A percentile compares a stretch with the other conserved stretches of the same genome.
phyloP scores from a whole-genome alignment of 2,329 filamentous ascomycete species.

The Trichoderma atrobrunneum region DNA sequence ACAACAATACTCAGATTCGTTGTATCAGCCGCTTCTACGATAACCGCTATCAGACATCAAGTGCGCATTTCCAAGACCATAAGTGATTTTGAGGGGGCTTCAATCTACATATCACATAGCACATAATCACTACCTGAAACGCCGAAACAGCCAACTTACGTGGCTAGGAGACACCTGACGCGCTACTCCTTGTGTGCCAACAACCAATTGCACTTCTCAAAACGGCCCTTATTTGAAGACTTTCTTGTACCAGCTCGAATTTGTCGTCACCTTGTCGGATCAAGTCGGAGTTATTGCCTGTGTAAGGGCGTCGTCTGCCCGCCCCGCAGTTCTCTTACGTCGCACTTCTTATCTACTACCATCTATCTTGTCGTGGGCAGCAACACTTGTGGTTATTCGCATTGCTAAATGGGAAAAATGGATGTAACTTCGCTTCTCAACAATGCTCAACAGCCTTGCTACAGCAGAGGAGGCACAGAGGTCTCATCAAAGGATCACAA shows the following conservation, averaged over 20 bases:
- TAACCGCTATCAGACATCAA: not conserved
- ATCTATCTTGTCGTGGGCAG: not conserved
- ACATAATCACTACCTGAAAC: not conserved
- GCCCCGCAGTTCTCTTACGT: not conserved
- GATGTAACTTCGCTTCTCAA: conserved; percentile 44
- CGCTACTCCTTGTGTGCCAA: not conserved
- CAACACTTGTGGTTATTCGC: not conserved
- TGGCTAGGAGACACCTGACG: not conserved
- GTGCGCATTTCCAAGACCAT: not conserved
- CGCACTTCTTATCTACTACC: not conserved
- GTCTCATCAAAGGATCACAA: conserved; percentile 20
- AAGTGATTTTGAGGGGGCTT: not conserved
- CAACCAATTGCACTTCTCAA: not conserved
- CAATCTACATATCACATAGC: not conserved
- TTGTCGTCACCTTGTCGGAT: not conserved
- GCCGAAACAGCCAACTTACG: not conserved
- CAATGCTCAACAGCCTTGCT: conserved; percentile 28
- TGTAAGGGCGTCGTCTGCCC: not conserved
- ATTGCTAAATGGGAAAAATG: conserved; percentile 29
- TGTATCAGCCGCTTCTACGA: not conserved
- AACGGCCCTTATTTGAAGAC: not conserved
- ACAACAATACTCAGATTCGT: not conserved
- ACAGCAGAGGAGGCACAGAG: conserved; percentile 11
- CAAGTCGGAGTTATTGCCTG: not conserved
- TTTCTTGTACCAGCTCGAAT: not conserved